Conservation (phyloP, 2,329 filamentous ascomycete species). For the Pezicula rhizophila region DNA sequence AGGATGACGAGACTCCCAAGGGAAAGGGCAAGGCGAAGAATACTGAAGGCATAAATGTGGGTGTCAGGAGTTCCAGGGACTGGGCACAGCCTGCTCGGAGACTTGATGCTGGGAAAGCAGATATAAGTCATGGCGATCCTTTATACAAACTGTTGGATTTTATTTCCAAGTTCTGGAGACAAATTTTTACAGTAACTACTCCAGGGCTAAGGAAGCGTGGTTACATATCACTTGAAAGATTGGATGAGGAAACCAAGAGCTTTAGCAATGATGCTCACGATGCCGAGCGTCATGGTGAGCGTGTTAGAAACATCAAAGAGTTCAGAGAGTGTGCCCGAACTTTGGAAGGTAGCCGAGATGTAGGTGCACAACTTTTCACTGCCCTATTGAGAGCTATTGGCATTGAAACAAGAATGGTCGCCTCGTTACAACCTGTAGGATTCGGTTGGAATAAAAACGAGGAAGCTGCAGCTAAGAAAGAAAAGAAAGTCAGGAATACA, state of each 20-base stretch:
- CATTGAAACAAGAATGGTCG: conserved; percentile 76
- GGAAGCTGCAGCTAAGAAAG: conserved; percentile 51
- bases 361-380: conserved; percentile 85
- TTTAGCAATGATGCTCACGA: conserved; percentile 60
- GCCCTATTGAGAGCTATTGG: conserved; percentile 75
- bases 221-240: conserved; percentile 70
- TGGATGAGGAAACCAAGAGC: conserved; percentile 68
- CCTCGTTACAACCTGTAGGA: conserved; percentile 77
- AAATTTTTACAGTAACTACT: conserved; percentile 69
- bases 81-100: conserved; percentile 67
- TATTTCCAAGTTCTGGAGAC: conserved; percentile 82
- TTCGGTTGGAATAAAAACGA: conserved; percentile 89
- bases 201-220: conserved; percentile 84
- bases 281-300: conserved; percentile 66
- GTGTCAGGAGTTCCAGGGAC: conserved; percentile 46
- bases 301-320: conserved; percentile 57
- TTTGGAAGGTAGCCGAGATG: conserved; percentile 77
- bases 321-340: conserved; percentile 64
- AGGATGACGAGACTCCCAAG: conserved; percentile 31
- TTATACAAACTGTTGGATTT: conserved; percentile 69
- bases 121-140: conserved; percentile 80
- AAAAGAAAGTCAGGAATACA: conserved; percentile 21
- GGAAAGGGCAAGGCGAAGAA: conserved; percentile 28
- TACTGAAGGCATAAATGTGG: conserved; percentile 33
- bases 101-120: conserved; percentile 63